phyloP scores from a whole-genome alignment of 495 filamentous ascomycete species.

The Neurospora sp. region DNA sequence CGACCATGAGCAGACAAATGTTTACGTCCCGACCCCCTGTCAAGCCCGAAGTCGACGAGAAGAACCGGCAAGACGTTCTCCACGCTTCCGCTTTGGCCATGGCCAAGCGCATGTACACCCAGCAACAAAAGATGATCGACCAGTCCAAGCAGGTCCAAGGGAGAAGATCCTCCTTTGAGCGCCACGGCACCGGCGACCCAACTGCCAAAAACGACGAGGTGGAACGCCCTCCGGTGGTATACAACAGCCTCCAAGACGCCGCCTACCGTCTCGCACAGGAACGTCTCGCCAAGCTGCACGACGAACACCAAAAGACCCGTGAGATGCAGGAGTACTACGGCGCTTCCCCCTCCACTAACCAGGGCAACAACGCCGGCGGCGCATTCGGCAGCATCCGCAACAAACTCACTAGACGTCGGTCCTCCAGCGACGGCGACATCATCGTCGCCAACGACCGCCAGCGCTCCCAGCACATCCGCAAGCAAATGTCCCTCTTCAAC shows the following conservation, averaged over 20 bases:
- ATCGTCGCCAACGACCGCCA: conserved; percentile 48
- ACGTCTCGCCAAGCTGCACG: conserved; percentile 67
- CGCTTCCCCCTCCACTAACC: not conserved
- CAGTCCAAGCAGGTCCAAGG: conserved; percentile 28
- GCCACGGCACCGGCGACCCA: conserved; percentile 8
- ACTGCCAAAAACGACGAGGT: conserved; percentile 10
- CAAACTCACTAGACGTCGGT: conserved; percentile 50
- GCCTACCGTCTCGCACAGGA: conserved; percentile 78
- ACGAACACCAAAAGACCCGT: conserved; percentile 48
- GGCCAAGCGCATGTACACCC: conserved; percentile 74
- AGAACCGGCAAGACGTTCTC: conserved; percentile 56
- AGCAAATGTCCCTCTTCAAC: conserved; percentile 69
- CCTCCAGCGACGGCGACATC: conserved; percentile 57
- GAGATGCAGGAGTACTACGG: conserved; percentile 62
- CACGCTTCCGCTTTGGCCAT: conserved; percentile 77
- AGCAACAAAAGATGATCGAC: conserved; percentile 50
- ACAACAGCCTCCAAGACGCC: conserved; percentile 64
- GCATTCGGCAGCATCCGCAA: conserved; percentile 43
- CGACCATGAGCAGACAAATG: conserved; percentile 50
- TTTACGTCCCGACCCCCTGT: conserved; percentile 70
- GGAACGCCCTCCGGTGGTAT: conserved; percentile 25
- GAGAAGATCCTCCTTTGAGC: conserved; percentile 18
- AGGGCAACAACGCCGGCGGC: conserved; percentile 14
- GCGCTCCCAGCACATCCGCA: conserved; percentile 61
- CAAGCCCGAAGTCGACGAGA: conserved; percentile 60